A percentile compares a stretch with the other conserved stretches of the same genome.
Evolutionary conservation across 305 asterid genomes (phyloP).

Genomic region (Fraxinus nigra): DNA sequence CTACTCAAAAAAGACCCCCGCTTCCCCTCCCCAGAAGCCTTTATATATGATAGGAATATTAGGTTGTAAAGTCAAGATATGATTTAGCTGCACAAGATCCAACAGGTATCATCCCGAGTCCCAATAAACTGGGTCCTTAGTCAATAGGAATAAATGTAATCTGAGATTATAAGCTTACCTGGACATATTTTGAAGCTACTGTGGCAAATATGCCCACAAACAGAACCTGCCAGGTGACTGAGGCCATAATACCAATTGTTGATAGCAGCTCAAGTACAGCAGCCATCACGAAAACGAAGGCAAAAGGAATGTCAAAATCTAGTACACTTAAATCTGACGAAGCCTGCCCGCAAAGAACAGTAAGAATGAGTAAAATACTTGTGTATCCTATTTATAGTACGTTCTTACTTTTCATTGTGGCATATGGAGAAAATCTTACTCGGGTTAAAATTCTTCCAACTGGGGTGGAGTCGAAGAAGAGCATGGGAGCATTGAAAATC

Average conservation of each 20-base stretch:
- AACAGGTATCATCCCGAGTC: not conserved
- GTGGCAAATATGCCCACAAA: slow-evolving; percentile 60
- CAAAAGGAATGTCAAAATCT: slow-evolving; percentile 69
- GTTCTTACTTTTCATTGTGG: not conserved
- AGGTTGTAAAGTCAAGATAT: not conserved
- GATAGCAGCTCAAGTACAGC: slow-evolving; percentile 41
- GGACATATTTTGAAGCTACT: slow-evolving; percentile 55
- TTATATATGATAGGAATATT: not conserved
- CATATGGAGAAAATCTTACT: slow-evolving; percentile 35
- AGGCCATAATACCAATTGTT: slow-evolving; percentile 56
- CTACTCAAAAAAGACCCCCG: not conserved
- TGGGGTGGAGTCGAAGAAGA: slow-evolving; percentile 84
- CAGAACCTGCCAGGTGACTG: slow-evolving; percentile 77
- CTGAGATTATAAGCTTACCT: slow-evolving; percentile 32
- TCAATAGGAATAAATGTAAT: not conserved
- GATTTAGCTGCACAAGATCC: not conserved
- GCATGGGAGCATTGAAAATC: slow-evolving; percentile 72
- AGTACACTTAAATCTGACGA: slow-evolving; percentile 71
- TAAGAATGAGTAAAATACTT: not conserved
- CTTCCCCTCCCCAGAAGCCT: not conserved
- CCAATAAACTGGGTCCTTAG: not conserved
- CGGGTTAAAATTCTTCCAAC: slow-evolving; percentile 73
- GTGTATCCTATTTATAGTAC: not conserved
- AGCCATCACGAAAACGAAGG: slow-evolving; percentile 40
- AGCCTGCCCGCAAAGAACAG: slow-evolving; percentile 39